Base-by-base conservation (phyloP, 805 yeast genomes). In the Wickerhamiella nectarea region DNA sequence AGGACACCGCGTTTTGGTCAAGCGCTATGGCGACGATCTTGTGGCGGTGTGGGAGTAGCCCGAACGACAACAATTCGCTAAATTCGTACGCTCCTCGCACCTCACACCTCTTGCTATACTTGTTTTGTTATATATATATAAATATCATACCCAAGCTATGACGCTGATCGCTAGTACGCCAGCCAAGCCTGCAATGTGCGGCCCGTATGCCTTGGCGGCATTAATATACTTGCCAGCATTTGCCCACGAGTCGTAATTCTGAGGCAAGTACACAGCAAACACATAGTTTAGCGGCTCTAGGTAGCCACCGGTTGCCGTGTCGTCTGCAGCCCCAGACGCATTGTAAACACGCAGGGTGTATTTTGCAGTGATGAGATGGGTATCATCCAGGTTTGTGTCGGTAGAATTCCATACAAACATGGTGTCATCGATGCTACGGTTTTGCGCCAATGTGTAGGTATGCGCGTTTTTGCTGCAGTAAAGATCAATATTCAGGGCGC, bases 191-290 rank as follows among this genome's bases (percentile, higher is more conserved):
- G 31, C 31, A 10, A 28, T 28, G 5, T 28, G 15, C 6, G 31
- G 31, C 31, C 31, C 31, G 15, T 28, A 28, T 3, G n/a, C 15
- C 31, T 28, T 38, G 29, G 50, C 51, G 22, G 31, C 11, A 44
- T 54, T 52, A 28, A 55, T 49, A 43, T 52, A 55, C 31, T 45
- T 51, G 21, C 50, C 52, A n/a, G 44, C 53, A 25, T 41, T 49
- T 11, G 61, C 51, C 57, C 59, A 57, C 4, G 61, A 53, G 15
- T 57, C 50, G 42, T 65, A 64, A n/a, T 56, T 31, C 49, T 64
- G 65, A 1, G 67, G 65, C 1, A 50, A 39, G 48, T 65, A 65
- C 37, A 66, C 52, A 21, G 66, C 68, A 46, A 65, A 64, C 6
- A 50, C 43, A 36, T 52, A 59, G 31, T 44, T 34, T 41, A 56